These are phyloP conservation scores for Rhypophila decipiens DNA, from an alignment of 495 filamentous ascomycete species.

Conservation along the genomic window DNA sequence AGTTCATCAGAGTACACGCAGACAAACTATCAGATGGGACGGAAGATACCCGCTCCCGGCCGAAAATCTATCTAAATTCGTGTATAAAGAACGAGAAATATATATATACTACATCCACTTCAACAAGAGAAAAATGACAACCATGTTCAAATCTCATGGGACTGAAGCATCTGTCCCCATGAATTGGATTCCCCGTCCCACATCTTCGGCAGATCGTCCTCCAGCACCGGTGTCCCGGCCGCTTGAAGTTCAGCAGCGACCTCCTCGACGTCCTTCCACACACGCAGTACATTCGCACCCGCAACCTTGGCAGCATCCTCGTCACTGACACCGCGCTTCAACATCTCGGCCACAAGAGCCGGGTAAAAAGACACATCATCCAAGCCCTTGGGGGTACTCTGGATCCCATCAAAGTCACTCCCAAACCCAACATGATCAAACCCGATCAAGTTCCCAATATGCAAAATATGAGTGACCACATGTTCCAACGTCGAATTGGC, in stretches of 20 bases:
- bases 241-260: slow-evolving; percentile 56
- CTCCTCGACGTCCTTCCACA: slow-evolving; percentile 66
- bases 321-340: slow-evolving; percentile 61
- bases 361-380: slow-evolving; percentile 83
- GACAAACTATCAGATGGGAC: no score
- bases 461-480: slow-evolving; percentile 66
- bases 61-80: neutral
- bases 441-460: slow-evolving; percentile 64
- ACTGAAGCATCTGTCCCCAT: neutral
- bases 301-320: slow-evolving; percentile 59
- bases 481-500: slow-evolving; percentile 67
- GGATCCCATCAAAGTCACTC: slow-evolving; percentile 68
- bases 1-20: no score
- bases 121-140: no score
- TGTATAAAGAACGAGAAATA: no score
- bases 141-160: no score
- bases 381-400: slow-evolving; percentile 50
- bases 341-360: slow-evolving; percentile 65
- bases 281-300: slow-evolving; percentile 68
- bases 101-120: no score
- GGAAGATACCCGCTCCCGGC: no score
- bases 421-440: slow-evolving; percentile 71
- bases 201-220: slow-evolving; percentile 46
- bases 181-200: neutral
- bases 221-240: slow-evolving; percentile 52